A percentile compares a stretch with the other conserved stretches of the same genome.
Conservation (phyloP, 805 yeast genomes). For the Cyberlindnera misumaiensis region DNA sequence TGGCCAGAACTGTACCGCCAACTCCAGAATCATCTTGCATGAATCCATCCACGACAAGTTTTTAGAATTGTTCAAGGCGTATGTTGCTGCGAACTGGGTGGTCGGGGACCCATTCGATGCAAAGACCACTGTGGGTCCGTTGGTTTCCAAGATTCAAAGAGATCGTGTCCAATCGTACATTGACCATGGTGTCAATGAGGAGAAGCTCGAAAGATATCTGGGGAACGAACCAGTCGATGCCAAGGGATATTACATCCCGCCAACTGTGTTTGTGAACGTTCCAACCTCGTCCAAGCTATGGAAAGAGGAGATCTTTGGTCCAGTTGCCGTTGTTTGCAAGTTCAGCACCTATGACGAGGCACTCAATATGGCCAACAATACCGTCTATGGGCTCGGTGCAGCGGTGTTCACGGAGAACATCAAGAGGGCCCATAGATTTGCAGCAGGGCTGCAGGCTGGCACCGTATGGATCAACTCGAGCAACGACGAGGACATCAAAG, state of each 20-base stretch:
- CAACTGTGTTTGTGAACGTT: slow-evolving; percentile 72
- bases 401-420: slow-evolving; percentile 65
- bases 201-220: slow-evolving; percentile 38
- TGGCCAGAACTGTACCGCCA: slow-evolving; percentile 67
- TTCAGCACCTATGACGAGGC: slow-evolving; percentile 67
- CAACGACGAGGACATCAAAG: slow-evolving; percentile 54
- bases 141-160: slow-evolving; percentile 49
- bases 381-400: slow-evolving; percentile 77
- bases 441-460: slow-evolving; percentile 57
- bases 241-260: slow-evolving; percentile 61
- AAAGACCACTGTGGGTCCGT: slow-evolving; percentile 51
- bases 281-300: slow-evolving; percentile 58
- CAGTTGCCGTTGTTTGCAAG: slow-evolving; percentile 65
- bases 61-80: slow-evolving; percentile 34
- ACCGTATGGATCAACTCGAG: slow-evolving; percentile 65
- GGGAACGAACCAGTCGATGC: slow-evolving; percentile 25
- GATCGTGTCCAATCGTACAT: slow-evolving; percentile 45
- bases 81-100: slow-evolving; percentile 33
- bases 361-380: slow-evolving; percentile 58
- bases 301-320: slow-evolving; percentile 83
- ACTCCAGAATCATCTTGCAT: slow-evolving; percentile 55
- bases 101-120: slow-evolving; percentile 50
- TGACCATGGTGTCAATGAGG: slow-evolving; percentile 39
- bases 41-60: slow-evolving; percentile 50
- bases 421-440: slow-evolving; percentile 56